Conservation (phyloP, 2,329 filamentous ascomycete genomes). For the Sporothrix pseudoabietina region DNA sequence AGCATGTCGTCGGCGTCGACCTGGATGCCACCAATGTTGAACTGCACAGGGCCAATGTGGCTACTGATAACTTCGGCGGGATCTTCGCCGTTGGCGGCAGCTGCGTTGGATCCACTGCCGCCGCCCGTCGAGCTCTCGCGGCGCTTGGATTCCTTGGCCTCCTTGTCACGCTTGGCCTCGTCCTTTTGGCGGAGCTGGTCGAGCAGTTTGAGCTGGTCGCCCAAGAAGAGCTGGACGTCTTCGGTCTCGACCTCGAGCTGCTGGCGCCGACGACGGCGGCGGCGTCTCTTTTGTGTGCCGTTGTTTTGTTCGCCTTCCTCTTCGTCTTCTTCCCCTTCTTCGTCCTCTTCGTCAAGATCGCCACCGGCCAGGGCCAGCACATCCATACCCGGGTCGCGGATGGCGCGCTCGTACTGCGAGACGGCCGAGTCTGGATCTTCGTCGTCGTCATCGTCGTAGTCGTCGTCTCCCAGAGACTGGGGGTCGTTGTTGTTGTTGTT, state of each 20-base stretch:
- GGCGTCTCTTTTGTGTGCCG: neutral
- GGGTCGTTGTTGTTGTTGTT: neutral
- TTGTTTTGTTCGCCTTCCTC: neutral
- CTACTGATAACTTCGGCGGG: slow-evolving; percentile 58
- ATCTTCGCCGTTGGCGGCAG: slow-evolving; percentile 42
- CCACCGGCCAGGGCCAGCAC: slow-evolving; percentile 55
- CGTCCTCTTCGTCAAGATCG: neutral
- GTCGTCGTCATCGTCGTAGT: slow-evolving; percentile 38
- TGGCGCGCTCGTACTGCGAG: slow-evolving; percentile 74
- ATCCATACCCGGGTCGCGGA: slow-evolving; percentile 71
- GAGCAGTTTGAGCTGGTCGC: slow-evolving; percentile 72
- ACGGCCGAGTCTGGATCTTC: slow-evolving; percentile 61
- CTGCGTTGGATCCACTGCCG: slow-evolving; percentile 35
- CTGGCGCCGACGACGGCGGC: slow-evolving; percentile 22
- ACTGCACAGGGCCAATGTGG: slow-evolving; percentile 91
- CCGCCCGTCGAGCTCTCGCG: slow-evolving; percentile 10
- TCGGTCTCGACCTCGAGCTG: slow-evolving; percentile 65
- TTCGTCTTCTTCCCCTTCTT: slow-evolving; percentile 12
- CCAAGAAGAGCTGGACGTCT: slow-evolving; percentile 77
- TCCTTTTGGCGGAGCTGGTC: slow-evolving; percentile 61
- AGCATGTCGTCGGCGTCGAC: slow-evolving; percentile 94
- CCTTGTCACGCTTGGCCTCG: slow-evolving; percentile 46
- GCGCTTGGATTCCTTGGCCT: slow-evolving; percentile 43
- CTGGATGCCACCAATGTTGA: slow-evolving; percentile 97
- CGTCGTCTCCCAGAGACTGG: neutral